These are phyloP conservation scores for Chlorella sp. DNA, from an alignment of 139 green algal species.

Conservation along the genomic window DNA sequence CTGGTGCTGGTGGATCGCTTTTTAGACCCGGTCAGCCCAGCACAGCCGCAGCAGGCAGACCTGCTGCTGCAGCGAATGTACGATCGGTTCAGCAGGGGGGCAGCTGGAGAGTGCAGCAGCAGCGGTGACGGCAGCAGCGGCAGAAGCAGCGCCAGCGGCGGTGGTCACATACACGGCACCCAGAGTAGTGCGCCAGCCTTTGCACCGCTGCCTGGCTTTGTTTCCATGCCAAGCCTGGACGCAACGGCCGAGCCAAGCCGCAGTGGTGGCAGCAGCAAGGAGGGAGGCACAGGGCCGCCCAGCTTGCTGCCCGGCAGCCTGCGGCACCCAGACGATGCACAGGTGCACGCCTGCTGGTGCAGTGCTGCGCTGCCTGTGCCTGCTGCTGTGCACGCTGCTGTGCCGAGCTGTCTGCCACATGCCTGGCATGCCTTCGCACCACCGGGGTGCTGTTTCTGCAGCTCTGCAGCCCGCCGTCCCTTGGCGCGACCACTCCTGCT, in stretches of 20 bases:
- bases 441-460: too few species aligned
- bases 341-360: neutral
- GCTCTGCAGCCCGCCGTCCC: too few species aligned
- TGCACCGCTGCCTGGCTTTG: neutral
- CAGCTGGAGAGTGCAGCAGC: neutral
- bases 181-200: too few species aligned
- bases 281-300: neutral
- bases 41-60: slow-evolving; percentile 44
- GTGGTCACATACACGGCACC: neutral
- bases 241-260: neutral
- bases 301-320: slow-evolving; percentile 27
- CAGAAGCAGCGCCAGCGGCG: neutral
- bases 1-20: slow-evolving; percentile 62
- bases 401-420: neutral
- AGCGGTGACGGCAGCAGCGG: neutral
- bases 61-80: slow-evolving; percentile 49
- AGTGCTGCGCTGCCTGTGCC: neutral
- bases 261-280: neutral
- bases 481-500: neutral
- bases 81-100: neutral
- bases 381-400: neutral
- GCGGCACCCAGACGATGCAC: slow-evolving; percentile 34
- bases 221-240: slow-evolving; percentile 19
- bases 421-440: neutral
- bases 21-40: slow-evolving; percentile 64